These are phyloP conservation scores for Cordyceps cicadae DNA, from an alignment of 2,329 filamentous ascomycete genomes.

Conservation along the genomic window DNA sequence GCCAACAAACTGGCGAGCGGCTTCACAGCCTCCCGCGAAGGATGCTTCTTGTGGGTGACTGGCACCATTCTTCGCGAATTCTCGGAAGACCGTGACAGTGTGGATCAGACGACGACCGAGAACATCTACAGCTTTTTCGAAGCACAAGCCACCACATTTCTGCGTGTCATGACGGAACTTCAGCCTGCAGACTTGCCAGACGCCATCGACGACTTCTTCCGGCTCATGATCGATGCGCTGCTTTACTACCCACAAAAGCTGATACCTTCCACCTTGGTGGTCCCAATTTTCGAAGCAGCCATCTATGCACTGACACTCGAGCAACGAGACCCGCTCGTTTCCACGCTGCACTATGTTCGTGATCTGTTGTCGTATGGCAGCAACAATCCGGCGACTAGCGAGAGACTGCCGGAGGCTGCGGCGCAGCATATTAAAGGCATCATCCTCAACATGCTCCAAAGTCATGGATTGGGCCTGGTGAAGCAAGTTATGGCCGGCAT, in stretches of 20 bases:
- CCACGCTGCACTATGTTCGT: slow-evolving; percentile 85
- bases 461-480: slow-evolving; percentile 68
- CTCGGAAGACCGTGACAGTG: slow-evolving; percentile 77
- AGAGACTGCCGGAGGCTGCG: slow-evolving; percentile 46
- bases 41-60: slow-evolving; percentile 98
- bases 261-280: slow-evolving; percentile 68
- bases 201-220: slow-evolving; percentile 95
- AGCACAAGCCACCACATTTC: slow-evolving; percentile 80
- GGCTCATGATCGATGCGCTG: slow-evolving; percentile 80
- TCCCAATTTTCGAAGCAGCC: slow-evolving; percentile 78
- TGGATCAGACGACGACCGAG: slow-evolving; percentile 72
- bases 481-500: slow-evolving; percentile 91
- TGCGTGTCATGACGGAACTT: slow-evolving; percentile 80
- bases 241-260: slow-evolving; percentile 86
- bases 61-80: slow-evolving; percentile 93
- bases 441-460: slow-evolving; percentile 62
- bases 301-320: slow-evolving; percentile 80
- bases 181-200: slow-evolving; percentile 65
- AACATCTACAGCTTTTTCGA: slow-evolving; percentile 94
- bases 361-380: slow-evolving; percentile 86
- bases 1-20: slow-evolving; percentile 82
- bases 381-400: slow-evolving; percentile 59
- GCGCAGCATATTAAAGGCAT: slow-evolving; percentile 62
- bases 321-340: slow-evolving; percentile 83
- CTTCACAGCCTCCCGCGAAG: slow-evolving; percentile 79